Base-by-base conservation (phyloP, 495 filamentous ascomycete species). In the Penicillium flavigenum region DNA sequence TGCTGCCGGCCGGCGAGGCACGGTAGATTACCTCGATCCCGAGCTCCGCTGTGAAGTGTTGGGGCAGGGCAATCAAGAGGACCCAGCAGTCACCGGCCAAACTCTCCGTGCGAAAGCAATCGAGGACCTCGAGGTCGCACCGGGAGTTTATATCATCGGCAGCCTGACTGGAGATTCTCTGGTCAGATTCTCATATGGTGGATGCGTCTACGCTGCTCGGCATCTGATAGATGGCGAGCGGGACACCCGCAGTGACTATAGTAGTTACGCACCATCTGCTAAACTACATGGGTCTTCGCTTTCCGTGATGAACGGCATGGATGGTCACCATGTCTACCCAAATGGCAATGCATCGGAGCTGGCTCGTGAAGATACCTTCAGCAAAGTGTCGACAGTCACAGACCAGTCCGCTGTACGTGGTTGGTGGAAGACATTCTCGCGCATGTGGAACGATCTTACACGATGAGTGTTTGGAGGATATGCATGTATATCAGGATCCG, bases 121-220 rank as follows among this genome's bases (percentile, higher is more conserved):
- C 29, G 71, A 74, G 19, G 77, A 79, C 51, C 66, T 86, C 22
- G 81, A 87, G 62, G 71, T 87, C 54, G 75, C 81, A 0, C 76
- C 68, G 2, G 69, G 75, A 22, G 69, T 87, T n/a, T 86, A 83
- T 63, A 79, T 82, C 41, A 80, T 86, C 36, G 85, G 85, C 10
- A 87, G 85, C 51, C 60, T 88, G 50, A 84, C 83, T 0, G 85
- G 85, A 2, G 85, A 88, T 62, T 86, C 83, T 5, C 74, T 88
- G 3, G 79, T 88, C 31, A 77, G 86, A 2, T 87, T 86, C 61
- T 81, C 83, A 1, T 81, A 85, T 26, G 85, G 85, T 1, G 79
- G 86, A 11, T 86, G 85, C 59, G 77, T 81, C 7, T 82, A 79
- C 62, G 75, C 80, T 5, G 85, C 85, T 5, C 76, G 82, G 5